Base-by-base conservation (phyloP, 2,329 filamentous ascomycete genomes). In the Curvularia spicifera region DNA sequence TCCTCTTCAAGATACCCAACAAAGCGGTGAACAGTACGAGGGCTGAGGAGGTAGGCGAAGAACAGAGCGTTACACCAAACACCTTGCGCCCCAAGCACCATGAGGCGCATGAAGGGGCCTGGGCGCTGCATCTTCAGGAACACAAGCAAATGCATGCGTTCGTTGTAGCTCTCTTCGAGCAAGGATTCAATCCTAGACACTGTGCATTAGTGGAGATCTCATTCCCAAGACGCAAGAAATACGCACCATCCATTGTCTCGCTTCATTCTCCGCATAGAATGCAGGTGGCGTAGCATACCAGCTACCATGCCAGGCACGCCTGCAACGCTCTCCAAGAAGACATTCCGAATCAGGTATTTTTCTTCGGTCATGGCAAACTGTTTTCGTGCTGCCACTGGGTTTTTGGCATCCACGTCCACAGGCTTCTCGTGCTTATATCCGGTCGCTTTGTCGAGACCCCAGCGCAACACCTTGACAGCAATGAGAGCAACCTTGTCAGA, bases 1-100 rank as follows among this genome's bases (percentile, higher is more conserved):
- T 99, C 95, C 76, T 99, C 95, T 78, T 99, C 95, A 12, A 99
- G 87, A 70, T 98, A 98, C 1, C 93, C 95, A 52, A 98, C 93
- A 77, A 99, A 98, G 44, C 95, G 89, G 78, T 99, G 95, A 71
- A 91, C 94, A 63, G 91, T 94, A 60, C 89, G 87, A 6, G 95
- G 94, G 1, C 89, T 92, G 59, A 97, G 72, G 33, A 99, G 87
- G 79, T 98, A 98, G 46, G 89, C 85, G 61, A 97, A 59, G 83
- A 99, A 98, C 75, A 98, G 86, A 64, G 87, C 85, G 79, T 99
- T 99, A 85, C 96, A 97, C 83, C 96, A 98, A 68, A 98, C 91
- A 5, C 62, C 62, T 58, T 63, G 60, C 3, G 60, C 60, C 18
- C 51, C 57, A 39, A 98, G 85, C 54, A 98, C 92, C 87, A 97